These are phyloP conservation scores for Passalora sequoiae DNA, from an alignment of 2,329 filamentous ascomycete genomes.

Conservation along the genomic window DNA sequence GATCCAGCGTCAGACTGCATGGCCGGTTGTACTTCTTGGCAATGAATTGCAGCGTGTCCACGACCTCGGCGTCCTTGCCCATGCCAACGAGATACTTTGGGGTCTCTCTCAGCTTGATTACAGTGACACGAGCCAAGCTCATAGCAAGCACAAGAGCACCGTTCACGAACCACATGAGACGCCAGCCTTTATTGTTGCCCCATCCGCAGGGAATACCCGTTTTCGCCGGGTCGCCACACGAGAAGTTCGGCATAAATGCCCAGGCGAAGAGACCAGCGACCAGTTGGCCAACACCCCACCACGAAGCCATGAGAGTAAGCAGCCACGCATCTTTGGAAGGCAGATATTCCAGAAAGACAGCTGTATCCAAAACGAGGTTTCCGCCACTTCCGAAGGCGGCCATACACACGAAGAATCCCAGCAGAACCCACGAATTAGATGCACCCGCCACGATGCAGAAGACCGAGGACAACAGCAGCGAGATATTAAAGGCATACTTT, in stretches of 20 bases:
- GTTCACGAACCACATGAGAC: conserved; percentile 52
- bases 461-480: conserved; percentile 57
- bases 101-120: conserved; percentile 52
- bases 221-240: conserved; percentile 38
- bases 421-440: conserved; percentile 60
- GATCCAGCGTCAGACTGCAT: conserved; percentile 49
- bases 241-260: conserved; percentile 49
- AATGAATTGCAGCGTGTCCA: conserved; percentile 47
- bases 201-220: conserved; percentile 45
- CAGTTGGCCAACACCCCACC: conserved; percentile 51
- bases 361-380: conserved; percentile 60
- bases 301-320: conserved; percentile 56
- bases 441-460: conserved; percentile 62
- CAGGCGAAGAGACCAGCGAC: conserved; percentile 52
- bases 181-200: conserved; percentile 53
- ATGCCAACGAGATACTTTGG: conserved; percentile 54
- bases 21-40: conserved; percentile 50
- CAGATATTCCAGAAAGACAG: conserved; percentile 55
- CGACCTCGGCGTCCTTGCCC: conserved; percentile 49
- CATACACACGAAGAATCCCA: conserved; percentile 60
- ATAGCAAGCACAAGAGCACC: conserved; percentile 53
- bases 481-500: conserved; percentile 63
- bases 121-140: conserved; percentile 48
- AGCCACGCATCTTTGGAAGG: conserved; percentile 59
- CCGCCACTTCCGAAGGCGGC: conserved; percentile 61